Evolutionary conservation across 2,329 filamentous ascomycete genomes (phyloP).

Genomic region (Verticillium klebahnii): DNA sequence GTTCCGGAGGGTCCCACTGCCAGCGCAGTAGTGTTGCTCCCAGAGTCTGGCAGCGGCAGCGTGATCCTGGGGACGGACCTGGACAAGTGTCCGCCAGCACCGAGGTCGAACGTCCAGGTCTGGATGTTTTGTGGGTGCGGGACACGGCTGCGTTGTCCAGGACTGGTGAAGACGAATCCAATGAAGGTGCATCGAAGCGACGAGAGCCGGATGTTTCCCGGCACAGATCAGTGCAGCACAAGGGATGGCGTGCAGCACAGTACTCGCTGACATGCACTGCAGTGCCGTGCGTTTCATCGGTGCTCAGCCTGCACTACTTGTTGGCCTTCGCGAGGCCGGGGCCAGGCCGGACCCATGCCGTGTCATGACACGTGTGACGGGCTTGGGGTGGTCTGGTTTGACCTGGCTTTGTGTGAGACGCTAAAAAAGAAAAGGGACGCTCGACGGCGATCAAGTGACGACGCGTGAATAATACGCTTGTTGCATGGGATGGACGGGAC

Average conservation of each 20-base stretch:
- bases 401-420: neutral
- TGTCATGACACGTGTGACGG: neutral
- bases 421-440: neutral
- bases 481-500: neutral
- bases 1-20: neutral
- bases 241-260: too few relatives aligned
- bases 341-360: neutral
- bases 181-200: neutral
- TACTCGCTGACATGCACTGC: neutral
- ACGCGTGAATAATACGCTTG: neutral
- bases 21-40: neutral
- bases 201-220: neutral
- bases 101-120: neutral
- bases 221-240: neutral
- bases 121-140: too few relatives aligned
- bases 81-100: neutral
- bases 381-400: neutral
- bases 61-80: neutral
- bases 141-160: neutral
- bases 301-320: neutral
- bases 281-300: neutral
- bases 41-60: neutral
- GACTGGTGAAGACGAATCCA: neutral
- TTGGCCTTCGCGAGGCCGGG: too few relatives aligned
- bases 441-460: neutral